phyloP scores from a whole-genome alignment of 73 alveolate species.

The Tetrahymena malaccensis region DNA sequence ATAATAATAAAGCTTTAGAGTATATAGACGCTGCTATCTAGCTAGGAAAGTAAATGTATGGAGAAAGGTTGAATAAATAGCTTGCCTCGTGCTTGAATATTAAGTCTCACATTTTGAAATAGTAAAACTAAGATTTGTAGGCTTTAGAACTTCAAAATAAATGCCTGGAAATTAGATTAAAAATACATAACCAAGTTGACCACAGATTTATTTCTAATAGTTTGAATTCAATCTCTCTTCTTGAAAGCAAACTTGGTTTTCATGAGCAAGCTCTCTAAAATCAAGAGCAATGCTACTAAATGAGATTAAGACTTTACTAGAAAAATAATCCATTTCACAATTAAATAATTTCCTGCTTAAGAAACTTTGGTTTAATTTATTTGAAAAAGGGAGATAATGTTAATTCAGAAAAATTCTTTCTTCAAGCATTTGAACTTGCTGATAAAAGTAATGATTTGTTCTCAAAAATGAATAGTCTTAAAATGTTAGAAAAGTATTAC shows the following conservation, averaged over 20 bases:
- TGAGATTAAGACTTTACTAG: not conserved
- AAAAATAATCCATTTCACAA: not conserved
- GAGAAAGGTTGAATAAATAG: not conserved
- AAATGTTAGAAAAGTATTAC: not conserved
- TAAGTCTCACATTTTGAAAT: not conserved
- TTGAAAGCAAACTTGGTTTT: not conserved
- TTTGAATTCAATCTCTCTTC: not conserved
- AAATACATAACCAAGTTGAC: not conserved
- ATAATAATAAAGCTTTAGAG: not conserved
- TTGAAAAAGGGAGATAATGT: not conserved
- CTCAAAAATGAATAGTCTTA: not conserved
- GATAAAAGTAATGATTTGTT: not conserved
- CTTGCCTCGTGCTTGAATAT: not conserved
- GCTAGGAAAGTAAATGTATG: not conserved
- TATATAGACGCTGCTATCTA: not conserved
- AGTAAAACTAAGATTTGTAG: not conserved
- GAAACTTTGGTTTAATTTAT: not conserved
- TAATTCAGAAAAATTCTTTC: not conserved
- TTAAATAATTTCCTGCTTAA: not conserved
- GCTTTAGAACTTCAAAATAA: not conserved
- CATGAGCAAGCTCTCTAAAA: not conserved
- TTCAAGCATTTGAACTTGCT: not conserved
- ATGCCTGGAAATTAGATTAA: not conserved
- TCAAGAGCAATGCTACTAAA: not conserved
- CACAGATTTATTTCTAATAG: not conserved